Evolutionary conservation across 441 rosid species (phyloP), one percentile per base, ranked within the genome.

Genomic region (Iberis amara): DNA sequence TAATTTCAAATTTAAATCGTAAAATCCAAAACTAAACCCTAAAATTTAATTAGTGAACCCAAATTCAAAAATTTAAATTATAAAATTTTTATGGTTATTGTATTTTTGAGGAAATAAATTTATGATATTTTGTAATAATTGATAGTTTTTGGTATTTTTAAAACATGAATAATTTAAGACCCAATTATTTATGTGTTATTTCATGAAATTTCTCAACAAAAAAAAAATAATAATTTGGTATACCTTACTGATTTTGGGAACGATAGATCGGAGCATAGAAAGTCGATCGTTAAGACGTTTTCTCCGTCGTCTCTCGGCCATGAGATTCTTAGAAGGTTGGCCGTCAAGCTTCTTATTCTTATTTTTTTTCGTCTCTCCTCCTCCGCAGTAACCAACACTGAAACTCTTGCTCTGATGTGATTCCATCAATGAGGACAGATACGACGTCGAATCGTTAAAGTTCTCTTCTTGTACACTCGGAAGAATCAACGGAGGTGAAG

Each of bases 201-300:
- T n/a, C 6, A 11, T 43, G 2, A 36, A 11, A 47, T 62, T 39
- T 55, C 47, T 36, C 9, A 9, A 35, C 9, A 48, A 55, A 38
- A 4, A 24, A 2, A 24, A 4, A 24, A 24, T n/a, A 46, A 8
- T 27, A 27, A 27, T 27, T 6, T 27, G 30, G 6, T 27, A 27
- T 27, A 87, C 96, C 96, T 90, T 90, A 75, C 95, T 85, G 74
- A 87, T 86, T 81, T 86, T 90, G 4, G 96, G 97, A 36, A 90
- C 97, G 21, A 90, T 82, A 62, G 97, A 90, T 76, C 98, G 76
- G 55, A 90, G 85, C 98, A 90, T 90, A 39, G 96, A 85, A 35
- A 90, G 94, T 18, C 96, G 71, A 66, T 90, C 98, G 58, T 90
- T 87, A 51, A 90, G 75, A 35, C 96, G 65, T 79, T 90, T 90